These are phyloP conservation scores for Arbutus unedo DNA, from an alignment of 148 eudicot genomes.

Conservation along the genomic window DNA sequence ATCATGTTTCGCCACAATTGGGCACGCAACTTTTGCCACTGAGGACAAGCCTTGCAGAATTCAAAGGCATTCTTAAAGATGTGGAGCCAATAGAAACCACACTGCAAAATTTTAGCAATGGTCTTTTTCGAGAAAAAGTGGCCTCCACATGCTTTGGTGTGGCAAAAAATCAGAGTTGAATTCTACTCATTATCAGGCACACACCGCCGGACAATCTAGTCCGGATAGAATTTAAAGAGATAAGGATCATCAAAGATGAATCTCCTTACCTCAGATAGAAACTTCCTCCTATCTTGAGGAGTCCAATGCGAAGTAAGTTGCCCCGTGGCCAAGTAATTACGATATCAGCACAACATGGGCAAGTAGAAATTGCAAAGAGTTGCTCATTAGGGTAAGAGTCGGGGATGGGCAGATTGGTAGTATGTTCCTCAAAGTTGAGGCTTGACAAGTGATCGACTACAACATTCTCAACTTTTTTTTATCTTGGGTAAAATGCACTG, in stretches of 20 bases:
- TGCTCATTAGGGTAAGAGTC: not conserved
- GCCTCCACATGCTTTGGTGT: too few species aligned
- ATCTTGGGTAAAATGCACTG: too few species aligned
- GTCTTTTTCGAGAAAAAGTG: too few species aligned
- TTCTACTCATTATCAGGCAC: not conserved
- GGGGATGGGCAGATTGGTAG: not conserved
- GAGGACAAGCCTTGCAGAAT: not conserved
- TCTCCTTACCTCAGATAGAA: not conserved
- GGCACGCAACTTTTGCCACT: not conserved
- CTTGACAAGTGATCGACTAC: not conserved
- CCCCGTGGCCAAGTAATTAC: not conserved
- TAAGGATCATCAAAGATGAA: not conserved
- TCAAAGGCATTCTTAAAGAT: too few species aligned
- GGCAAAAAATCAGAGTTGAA: not conserved
- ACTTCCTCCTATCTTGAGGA: not conserved
- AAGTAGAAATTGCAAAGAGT: not conserved
- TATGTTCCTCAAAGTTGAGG: not conserved
- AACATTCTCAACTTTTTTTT: not conserved
- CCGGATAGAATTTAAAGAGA: not conserved
- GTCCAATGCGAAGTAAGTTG: not conserved
- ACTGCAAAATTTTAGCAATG: too few species aligned
- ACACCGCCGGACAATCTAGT: not conserved
- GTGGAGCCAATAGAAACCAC: too few species aligned
- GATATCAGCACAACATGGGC: not conserved
- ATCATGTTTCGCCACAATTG: not conserved